Base-by-base conservation (phyloP, 768 basidiomycete species). In the Kwoniella mangroviensis region DNA sequence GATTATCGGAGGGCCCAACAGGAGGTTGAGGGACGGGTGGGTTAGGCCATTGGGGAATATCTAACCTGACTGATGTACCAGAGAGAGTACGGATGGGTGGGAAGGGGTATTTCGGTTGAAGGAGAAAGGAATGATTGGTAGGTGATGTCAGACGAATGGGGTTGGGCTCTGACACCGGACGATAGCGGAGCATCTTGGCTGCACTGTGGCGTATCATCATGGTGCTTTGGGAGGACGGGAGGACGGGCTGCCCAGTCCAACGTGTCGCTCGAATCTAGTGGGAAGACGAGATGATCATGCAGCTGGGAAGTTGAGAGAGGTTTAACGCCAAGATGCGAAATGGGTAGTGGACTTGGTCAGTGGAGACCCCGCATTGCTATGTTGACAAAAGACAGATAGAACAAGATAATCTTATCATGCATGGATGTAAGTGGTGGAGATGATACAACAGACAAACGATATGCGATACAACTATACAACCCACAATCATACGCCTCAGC, bases 41-140 rank as follows among this genome's bases (percentile, higher is more conserved):
- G 55, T 68, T 65, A 3, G 81, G 81, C 79, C 79, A 82, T 65
- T 76, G 68, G 0, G 81, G 81, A 9, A 82, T 53, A 59, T 82
- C 54, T 4, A 49, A 4, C 1, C 58, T 28, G 0, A 15, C 10
- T 3, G 65, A 12, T 15, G 42, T 40, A 3, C 7, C 13, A 1
- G 3, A 1, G 3, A 43, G 3, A 0, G 13, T n/a, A 43, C 58
- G 58, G 53, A 24, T 24, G 11, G 11, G 53, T 12, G 19, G 4
- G 19, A n/a, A 9, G 13, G 40, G 17, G n/a, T n/a, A 41, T 41
- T 12, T 4, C 6, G 19, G 12, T 9, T 60, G 40, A 19, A 26
- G 42, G 22, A 34, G 58, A 24, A 42, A 19, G 26, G 40, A 13
- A 42, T 41, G 58, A 22, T 60, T 21, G 26, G 21, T 6, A 24